Conservation (phyloP, 345 rosid species). For the Dipteronia sinensis region DNA sequence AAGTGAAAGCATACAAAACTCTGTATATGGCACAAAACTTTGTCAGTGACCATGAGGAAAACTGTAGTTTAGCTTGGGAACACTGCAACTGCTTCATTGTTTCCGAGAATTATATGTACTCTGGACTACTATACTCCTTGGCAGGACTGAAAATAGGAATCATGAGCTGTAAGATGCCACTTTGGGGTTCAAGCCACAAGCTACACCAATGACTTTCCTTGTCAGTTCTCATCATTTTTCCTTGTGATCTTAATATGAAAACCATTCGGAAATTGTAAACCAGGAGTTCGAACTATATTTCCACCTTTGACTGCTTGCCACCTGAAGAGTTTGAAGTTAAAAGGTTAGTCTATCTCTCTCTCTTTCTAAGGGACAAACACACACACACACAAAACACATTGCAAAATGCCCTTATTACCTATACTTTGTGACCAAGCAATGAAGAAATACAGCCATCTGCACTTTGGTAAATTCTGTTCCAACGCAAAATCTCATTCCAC, state of each 20-base stretch:
- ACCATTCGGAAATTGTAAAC: slow-evolving; percentile 83
- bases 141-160: slow-evolving; percentile 23
- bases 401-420: slow-evolving; percentile 52
- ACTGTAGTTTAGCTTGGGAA: slow-evolving; percentile 16
- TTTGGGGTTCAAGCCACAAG: not conserved
- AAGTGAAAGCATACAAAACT: slow-evolving; percentile 2
- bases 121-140: slow-evolving; percentile 14
- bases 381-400: not conserved
- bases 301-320: slow-evolving; percentile 80
- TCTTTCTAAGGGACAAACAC: not conserved
- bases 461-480: slow-evolving; percentile 89
- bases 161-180: slow-evolving; percentile 13
- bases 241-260: slow-evolving; percentile 57
- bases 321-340: slow-evolving; percentile 42
- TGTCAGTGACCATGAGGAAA: slow-evolving; percentile 21
- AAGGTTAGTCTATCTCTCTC: slow-evolving; percentile 19
- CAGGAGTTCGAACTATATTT: slow-evolving; percentile 71
- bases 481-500: slow-evolving; percentile 96
- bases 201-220: slow-evolving; percentile 9
- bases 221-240: slow-evolving; percentile 32
- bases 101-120: slow-evolving; percentile 4
- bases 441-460: slow-evolving; percentile 86
- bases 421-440: slow-evolving; percentile 80
- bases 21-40: slow-evolving; percentile 17
- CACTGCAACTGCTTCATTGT: not conserved